These are phyloP conservation scores for Jasminum sambac DNA, from an alignment of 257 asterid genomes.

Conservation along the genomic window DNA sequence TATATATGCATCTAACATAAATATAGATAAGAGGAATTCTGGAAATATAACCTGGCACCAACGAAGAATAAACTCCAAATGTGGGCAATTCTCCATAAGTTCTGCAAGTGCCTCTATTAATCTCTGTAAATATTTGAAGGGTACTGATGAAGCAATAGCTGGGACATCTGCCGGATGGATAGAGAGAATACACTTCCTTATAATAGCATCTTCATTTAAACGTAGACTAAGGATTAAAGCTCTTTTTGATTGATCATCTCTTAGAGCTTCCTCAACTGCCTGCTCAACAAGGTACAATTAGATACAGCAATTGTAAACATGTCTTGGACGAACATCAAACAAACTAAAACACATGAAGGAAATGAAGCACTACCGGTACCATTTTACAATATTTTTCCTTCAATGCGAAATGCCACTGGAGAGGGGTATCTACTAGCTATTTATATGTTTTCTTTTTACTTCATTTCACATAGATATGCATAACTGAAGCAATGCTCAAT, in stretches of 20 bases:
- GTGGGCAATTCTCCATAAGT: constrained; percentile 82
- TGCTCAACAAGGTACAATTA: constrained; percentile 28
- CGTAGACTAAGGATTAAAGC: constrained; percentile 93
- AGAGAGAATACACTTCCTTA: constrained; percentile 76
- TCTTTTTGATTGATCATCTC: constrained; percentile 58
- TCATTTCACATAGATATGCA: neutral
- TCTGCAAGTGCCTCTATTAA: constrained; percentile 80
- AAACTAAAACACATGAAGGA: neutral
- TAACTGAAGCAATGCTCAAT: neutral
- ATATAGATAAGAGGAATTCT: neutral
- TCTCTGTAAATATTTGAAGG: constrained; percentile 80
- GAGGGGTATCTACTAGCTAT: neutral
- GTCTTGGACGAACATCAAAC: neutral
- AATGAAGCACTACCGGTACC: neutral
- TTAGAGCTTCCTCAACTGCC: constrained; percentile 88
- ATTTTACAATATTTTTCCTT: neutral
- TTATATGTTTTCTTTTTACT: neutral
- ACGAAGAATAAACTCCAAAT: constrained; percentile 79
- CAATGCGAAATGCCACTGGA: neutral
- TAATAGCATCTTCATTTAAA: constrained; percentile 75
- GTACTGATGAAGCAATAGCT: constrained; percentile 76
- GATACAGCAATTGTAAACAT: constrained; percentile 9
- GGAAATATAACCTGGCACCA: constrained; percentile 82
- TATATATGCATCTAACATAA: neutral
- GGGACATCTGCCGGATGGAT: constrained; percentile 76